Evolutionary conservation across 331 rosid species (phyloP).

Genomic region (Phaseolus coccineus): DNA sequence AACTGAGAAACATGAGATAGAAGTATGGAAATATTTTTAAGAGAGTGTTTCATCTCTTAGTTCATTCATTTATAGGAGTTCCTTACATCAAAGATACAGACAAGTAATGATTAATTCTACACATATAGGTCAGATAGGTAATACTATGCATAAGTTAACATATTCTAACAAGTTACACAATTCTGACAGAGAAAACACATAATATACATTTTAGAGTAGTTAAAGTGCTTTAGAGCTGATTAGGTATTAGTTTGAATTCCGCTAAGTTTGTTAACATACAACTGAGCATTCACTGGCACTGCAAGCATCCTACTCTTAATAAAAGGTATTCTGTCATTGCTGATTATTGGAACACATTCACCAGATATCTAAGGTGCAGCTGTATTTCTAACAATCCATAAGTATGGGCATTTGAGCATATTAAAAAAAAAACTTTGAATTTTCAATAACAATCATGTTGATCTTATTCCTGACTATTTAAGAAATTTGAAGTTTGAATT

Average conservation of each 20-base stretch:
- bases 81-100: too few relatives aligned
- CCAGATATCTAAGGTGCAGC: background rate
- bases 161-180: too few relatives aligned
- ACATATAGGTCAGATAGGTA: background rate
- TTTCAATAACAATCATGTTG: background rate
- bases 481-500: constrained; percentile 1
- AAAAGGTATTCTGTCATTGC: background rate
- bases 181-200: background rate
- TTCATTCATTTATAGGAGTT: too few relatives aligned
- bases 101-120: too few relatives aligned
- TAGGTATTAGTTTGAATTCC: background rate
- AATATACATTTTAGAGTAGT: background rate
- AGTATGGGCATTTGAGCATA: background rate
- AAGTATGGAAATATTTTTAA: too few relatives aligned
- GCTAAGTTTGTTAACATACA: background rate
- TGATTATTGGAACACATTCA: background rate
- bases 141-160: too few relatives aligned
- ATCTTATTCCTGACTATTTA: background rate
- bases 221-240: background rate
- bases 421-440: constrained; percentile 4
- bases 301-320: background rate
- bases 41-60: too few relatives aligned
- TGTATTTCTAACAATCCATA: background rate
- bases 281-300: background rate
- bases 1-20: background rate